phyloP scores from a whole-genome alignment of 2,329 filamentous ascomycete genomes.

The Phaeosphaeriaceae sp. region DNA sequence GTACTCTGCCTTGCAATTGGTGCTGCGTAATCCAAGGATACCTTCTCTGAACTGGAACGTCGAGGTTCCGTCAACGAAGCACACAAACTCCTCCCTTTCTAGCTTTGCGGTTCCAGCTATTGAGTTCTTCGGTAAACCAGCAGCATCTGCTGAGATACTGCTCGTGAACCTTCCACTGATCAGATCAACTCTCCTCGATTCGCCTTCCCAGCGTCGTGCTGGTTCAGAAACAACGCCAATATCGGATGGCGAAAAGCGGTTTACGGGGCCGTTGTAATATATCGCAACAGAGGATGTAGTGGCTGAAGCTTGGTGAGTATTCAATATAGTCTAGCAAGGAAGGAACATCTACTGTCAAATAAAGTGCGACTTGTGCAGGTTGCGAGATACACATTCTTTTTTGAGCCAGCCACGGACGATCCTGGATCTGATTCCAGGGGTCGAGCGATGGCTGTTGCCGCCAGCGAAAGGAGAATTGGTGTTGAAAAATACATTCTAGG shows the following conservation, averaged over 20 bases:
- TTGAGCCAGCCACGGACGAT: constrained; percentile 7
- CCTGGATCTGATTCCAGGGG: constrained; percentile 1
- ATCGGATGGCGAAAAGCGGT: constrained; percentile 3
- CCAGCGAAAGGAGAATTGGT: constrained; percentile 3
- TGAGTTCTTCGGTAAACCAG: constrained; percentile 10
- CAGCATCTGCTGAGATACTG: constrained; percentile 18
- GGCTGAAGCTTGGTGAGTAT: background rate
- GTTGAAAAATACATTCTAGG: constrained; percentile 4
- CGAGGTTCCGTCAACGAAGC: constrained; percentile 22
- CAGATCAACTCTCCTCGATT: background rate
- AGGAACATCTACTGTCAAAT: constrained; percentile 2
- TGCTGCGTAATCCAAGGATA: constrained; percentile 2
- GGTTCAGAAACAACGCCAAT: constrained; percentile 5
- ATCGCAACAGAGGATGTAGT: constrained; percentile 10
- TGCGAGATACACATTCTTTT: constrained; percentile 19
- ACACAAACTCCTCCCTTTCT: constrained; percentile 20
- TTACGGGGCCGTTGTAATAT: constrained; percentile 15
- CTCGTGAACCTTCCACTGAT: constrained; percentile 4
- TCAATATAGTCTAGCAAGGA: background rate
- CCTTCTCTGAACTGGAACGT: constrained; percentile 12
- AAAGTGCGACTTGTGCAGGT: constrained; percentile 17
- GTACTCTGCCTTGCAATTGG: constrained; percentile 20
- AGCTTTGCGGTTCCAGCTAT: constrained; percentile 21
- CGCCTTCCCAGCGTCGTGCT: constrained; percentile 4
- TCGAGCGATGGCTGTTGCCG: background rate